Percentiles rank a stretch among this genome's conserved stretches.
phyloP scores from a whole-genome alignment of 2,329 filamentous ascomycete species.

The Pyrenochaeta sp. region DNA sequence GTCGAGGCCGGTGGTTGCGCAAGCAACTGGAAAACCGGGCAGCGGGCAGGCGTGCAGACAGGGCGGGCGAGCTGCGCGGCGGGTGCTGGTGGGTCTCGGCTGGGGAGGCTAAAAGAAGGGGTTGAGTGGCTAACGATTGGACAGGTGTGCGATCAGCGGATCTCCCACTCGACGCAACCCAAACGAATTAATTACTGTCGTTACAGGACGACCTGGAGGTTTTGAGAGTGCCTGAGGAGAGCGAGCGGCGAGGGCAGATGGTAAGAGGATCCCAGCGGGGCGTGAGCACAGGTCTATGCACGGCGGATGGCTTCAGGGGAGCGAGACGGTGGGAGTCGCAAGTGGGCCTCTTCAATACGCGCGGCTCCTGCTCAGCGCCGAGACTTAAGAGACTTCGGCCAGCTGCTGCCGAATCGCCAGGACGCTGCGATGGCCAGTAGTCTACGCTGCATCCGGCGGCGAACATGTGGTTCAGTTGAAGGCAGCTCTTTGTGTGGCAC shows the following conservation, averaged over 20 bases:
- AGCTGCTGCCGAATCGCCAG: constrained; percentile 9
- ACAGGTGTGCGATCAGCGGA: constrained; percentile 42
- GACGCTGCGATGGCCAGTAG: constrained; percentile 2
- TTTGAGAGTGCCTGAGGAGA: constrained; percentile 38
- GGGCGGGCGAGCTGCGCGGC: constrained; percentile 20
- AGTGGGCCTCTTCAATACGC: constrained; percentile 34
- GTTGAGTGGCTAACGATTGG: constrained; percentile 39
- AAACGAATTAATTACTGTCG: constrained; percentile 26
- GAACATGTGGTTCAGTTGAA: constrained; percentile 1
- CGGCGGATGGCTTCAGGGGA: constrained; percentile 37
- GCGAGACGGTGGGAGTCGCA: constrained; percentile 40
- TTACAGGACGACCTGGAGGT: constrained; percentile 22
- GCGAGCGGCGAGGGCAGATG: constrained; percentile 28
- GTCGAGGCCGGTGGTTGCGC: constrained; percentile 31
- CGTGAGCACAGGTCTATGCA: constrained; percentile 29
- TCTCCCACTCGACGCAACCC: constrained; percentile 29
- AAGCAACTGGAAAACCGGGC: constrained; percentile 42
- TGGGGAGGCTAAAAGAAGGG: constrained; percentile 25
- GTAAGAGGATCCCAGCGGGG: constrained; percentile 29
- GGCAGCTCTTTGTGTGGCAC: constrained; percentile 5
- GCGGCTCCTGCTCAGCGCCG: constrained; percentile 26
- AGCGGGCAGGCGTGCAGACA: constrained; percentile 4
- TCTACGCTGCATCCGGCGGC: constrained; percentile 5
- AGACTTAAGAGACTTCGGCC: constrained; percentile 18
- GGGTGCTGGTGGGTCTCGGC: constrained; percentile 36